phyloP scores from a whole-genome alignment of 257 asterid genomes.

The Gentiana macrophylla region DNA sequence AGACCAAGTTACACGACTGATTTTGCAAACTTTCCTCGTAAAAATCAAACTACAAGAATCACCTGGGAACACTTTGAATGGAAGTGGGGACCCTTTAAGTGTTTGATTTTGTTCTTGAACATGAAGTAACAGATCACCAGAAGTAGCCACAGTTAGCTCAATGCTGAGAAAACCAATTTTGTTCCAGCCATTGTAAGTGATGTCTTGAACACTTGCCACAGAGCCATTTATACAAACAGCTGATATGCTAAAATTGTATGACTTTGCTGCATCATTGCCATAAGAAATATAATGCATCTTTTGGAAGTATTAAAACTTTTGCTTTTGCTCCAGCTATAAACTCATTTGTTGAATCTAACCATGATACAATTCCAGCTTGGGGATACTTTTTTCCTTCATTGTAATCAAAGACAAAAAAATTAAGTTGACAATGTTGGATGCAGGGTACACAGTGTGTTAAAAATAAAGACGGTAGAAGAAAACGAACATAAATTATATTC shows the following conservation, averaged over 20 bases:
- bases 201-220: conserved; percentile 28
- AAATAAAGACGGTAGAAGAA: no score
- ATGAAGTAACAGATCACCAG: conserved; percentile 61
- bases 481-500: no score
- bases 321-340: conserved; percentile 54
- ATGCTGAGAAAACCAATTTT: conserved; percentile 34
- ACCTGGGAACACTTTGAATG: conserved; percentile 75
- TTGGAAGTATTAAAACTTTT: conserved; percentile 49
- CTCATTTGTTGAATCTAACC: conserved; percentile 48
- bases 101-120: conserved; percentile 50
- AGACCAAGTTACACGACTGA: no score
- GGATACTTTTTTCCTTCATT: conserved; percentile 65
- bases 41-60: conserved; percentile 7
- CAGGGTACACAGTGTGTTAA: no score
- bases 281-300: conserved; percentile 74
- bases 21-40: no score
- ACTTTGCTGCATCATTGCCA: conserved; percentile 25
- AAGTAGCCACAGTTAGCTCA: conserved; percentile 45
- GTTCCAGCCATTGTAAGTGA: conserved; percentile 53
- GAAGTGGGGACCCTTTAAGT: conserved; percentile 50
- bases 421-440: no score
- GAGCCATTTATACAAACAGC: conserved; percentile 30
- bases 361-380: conserved; percentile 50
- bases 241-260: conserved; percentile 29
- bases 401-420: neutral